A percentile compares a stretch with the other conserved stretches of the same genome.
Evolutionary conservation across 805 yeast species (phyloP).

Genomic region (Kluyveromyces siamensis): DNA sequence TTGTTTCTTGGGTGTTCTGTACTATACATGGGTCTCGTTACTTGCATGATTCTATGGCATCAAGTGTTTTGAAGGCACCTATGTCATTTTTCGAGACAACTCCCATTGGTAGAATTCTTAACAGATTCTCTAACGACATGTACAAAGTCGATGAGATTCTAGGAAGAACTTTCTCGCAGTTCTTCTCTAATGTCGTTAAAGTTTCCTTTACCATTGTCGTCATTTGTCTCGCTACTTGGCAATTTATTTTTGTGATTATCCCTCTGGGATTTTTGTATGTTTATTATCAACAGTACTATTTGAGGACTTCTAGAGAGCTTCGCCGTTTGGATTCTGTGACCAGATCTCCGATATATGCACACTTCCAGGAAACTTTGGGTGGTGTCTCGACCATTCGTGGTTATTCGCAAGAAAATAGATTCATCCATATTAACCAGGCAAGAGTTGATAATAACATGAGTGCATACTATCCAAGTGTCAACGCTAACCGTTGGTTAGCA

Average conservation of each 20-base stretch:
- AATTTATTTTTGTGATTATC: conserved; percentile 57
- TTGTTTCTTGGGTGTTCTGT: conserved; percentile 70
- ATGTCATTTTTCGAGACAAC: conserved; percentile 95
- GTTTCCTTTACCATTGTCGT: conserved; percentile 72
- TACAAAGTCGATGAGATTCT: conserved; percentile 77
- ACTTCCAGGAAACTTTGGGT: conserved; percentile 71
- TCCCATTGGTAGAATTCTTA: conserved; percentile 85
- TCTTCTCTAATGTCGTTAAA: conserved; percentile 49
- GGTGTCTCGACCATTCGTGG: conserved; percentile 75
- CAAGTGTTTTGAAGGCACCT: conserved; percentile 72
- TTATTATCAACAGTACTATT: conserved; percentile 67
- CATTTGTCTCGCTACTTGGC: conserved; percentile 83
- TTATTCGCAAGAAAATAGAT: conserved; percentile 55
- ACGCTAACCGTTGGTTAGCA: conserved; percentile 96
- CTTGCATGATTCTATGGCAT: conserved; percentile 70
- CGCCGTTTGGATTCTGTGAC: conserved; percentile 77
- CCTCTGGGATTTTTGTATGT: conserved; percentile 62
- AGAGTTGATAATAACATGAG: conserved; percentile 81
- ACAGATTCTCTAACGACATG: conserved; percentile 86
- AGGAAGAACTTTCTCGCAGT: conserved; percentile 63
- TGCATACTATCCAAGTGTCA: conserved; percentile 86
- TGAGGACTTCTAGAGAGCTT: conserved; percentile 71
- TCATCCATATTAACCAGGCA: conserved; percentile 52
- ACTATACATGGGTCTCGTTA: conserved; percentile 73
- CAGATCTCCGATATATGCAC: conserved; percentile 73